These are phyloP conservation scores for Ceratobasidium sp. DNA, from an alignment of 1,284 basidiomycete species.

Conservation along the genomic window DNA sequence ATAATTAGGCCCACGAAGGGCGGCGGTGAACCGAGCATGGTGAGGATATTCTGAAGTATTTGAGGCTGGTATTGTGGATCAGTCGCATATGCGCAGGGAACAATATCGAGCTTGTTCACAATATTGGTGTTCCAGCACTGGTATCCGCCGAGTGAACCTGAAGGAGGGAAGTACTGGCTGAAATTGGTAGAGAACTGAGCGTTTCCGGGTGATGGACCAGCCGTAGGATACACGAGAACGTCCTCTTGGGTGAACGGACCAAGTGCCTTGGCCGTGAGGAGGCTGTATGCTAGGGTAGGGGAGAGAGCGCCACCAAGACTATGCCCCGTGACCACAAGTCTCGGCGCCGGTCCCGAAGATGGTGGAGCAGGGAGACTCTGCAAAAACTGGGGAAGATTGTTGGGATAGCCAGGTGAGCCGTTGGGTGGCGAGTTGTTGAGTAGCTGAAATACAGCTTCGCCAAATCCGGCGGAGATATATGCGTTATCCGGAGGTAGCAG, in stretches of 20 bases:
- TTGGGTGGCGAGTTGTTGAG: neutral
- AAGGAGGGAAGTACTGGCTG: constrained; percentile 11
- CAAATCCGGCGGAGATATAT: neutral
- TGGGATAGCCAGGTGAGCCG: neutral
- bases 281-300: constrained; percentile 30
- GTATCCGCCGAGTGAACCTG: neutral
- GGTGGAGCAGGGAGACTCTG: neutral
- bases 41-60: neutral
- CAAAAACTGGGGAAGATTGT: constrained; percentile 19
- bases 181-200: constrained; percentile 3
- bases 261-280: neutral
- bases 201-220: constrained; percentile 40
- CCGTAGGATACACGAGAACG: constrained; percentile 29
- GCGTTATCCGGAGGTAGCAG: no score
- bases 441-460: constrained; percentile 8
- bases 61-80: no score
- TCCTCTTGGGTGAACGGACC: neutral
- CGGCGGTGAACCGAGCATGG: neutral
- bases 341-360: neutral
- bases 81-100: constrained; percentile 33
- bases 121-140: constrained; percentile 45
- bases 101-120: constrained; percentile 28
- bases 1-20: neutral
- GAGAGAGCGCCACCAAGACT: constrained; percentile 44
- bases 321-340: constrained; percentile 42